Percentiles rank a stretch among this genome's conserved stretches.
phyloP scores from a whole-genome alignment of 441 rosid species.

The Populus tomentosa region DNA sequence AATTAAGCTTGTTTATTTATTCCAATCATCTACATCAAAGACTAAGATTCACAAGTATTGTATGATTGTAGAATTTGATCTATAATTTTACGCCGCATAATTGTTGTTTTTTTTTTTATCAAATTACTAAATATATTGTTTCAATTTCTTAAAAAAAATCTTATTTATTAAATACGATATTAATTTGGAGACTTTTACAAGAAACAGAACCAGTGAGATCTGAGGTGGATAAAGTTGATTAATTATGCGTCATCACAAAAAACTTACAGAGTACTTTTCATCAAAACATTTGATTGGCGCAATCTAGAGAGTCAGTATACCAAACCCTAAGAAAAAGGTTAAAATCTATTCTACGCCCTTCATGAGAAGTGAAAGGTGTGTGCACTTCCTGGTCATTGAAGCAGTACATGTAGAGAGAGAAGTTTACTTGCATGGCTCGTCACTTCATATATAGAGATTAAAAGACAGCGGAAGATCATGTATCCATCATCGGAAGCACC shows the following conservation, averaged over 20 bases:
- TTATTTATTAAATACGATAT: background rate
- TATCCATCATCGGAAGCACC: background rate
- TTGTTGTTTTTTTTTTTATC: background rate
- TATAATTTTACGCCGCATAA: background rate
- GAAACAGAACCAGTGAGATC: background rate
- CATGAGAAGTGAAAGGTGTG: background rate
- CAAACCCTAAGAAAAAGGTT: background rate
- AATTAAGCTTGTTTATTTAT: too few species aligned
- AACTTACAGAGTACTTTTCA: too few species aligned
- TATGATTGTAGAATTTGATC: background rate
- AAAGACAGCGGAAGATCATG: too few species aligned
- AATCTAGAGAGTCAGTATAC: background rate
- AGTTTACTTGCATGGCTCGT: background rate
- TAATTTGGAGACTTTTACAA: background rate
- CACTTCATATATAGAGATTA: background rate
- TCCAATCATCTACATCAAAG: background rate
- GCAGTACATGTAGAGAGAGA: background rate
- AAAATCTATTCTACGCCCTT: background rate
- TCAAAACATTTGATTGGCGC: background rate
- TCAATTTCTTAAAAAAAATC: background rate
- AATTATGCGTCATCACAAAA: background rate
- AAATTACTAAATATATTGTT: background rate
- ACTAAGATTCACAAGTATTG: background rate
- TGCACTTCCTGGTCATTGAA: background rate
- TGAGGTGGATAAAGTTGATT: background rate